These are phyloP conservation scores for Elongisporangium prolatum DNA, from an alignment of 352 stramenopile genomes.

Conservation along the genomic window DNA sequence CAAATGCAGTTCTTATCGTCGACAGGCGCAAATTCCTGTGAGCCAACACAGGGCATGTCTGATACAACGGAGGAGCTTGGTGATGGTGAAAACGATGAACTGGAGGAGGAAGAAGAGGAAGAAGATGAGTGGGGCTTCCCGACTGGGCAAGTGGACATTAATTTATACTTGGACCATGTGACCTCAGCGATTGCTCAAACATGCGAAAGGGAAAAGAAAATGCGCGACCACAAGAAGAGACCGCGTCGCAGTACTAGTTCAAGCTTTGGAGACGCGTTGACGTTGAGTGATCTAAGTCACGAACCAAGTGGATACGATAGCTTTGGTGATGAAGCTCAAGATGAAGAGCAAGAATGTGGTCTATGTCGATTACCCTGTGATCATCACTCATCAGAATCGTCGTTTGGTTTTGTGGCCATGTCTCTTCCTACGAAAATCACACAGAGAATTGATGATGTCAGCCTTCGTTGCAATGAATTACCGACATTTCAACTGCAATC, in stretches of 20 bases:
- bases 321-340: conserved; percentile 18
- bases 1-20: conserved; percentile 70
- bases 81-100: conserved; percentile 27
- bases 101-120: conserved; percentile 57
- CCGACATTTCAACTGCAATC: not conserved
- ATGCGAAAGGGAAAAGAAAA: conserved; percentile 39
- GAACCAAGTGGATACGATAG: not conserved
- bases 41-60: conserved; percentile 1
- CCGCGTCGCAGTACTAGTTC: conserved; percentile 25
- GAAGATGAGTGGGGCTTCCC: conserved; percentile 79
- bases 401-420: conserved; percentile 70
- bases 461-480: not conserved
- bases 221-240: conserved; percentile 21
- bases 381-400: conserved; percentile 22
- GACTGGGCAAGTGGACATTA: conserved; percentile 61
- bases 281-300: not conserved
- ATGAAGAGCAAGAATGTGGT: conserved; percentile 44
- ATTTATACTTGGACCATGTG: conserved; percentile 65
- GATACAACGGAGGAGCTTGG: conserved; percentile 17
- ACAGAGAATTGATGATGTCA: conserved; percentile 23
- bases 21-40: conserved; percentile 15
- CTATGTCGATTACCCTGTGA: conserved; percentile 64
- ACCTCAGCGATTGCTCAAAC: conserved; percentile 52
- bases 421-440: conserved; percentile 51
- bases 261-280: not conserved